phyloP scores from a whole-genome alignment of 2,329 filamentous ascomycete species.

The Fusarium euwallaceae region DNA sequence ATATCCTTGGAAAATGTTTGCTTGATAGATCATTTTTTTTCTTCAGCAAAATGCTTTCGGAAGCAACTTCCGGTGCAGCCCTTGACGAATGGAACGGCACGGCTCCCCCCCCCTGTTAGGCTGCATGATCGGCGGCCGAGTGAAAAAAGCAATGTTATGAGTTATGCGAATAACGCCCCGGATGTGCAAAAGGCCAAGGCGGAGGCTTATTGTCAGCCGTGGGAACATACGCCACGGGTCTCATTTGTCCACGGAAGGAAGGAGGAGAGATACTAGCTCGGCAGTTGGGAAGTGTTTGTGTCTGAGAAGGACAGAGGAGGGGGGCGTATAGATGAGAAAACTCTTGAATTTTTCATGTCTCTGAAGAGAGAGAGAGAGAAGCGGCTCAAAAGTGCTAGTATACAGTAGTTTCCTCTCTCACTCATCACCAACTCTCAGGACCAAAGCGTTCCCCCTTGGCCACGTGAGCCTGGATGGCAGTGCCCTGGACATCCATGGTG shows the following conservation, averaged over 20 bases:
- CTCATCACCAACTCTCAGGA: constrained; percentile 64
- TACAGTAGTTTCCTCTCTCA: neutral
- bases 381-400: neutral
- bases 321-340: neutral
- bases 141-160: neutral
- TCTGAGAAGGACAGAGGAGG: neutral
- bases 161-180: neutral
- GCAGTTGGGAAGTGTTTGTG: neutral
- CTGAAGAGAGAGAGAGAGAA: neutral
- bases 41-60: neutral
- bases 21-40: constrained; percentile 20
- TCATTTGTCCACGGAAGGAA: neutral
- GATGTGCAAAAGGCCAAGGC: neutral
- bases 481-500: constrained; percentile 73
- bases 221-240: neutral
- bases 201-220: neutral
- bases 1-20: constrained; percentile 11
- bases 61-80: neutral
- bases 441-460: constrained; percentile 71
- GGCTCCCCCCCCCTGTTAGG: neutral
- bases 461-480: constrained; percentile 69
- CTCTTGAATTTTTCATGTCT: neutral
- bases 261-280: neutral
- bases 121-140: neutral
- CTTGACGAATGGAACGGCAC: neutral